Conservation (phyloP, 371 early-diverging fungal species). For the Syncephalastrum monosporum region DNA sequence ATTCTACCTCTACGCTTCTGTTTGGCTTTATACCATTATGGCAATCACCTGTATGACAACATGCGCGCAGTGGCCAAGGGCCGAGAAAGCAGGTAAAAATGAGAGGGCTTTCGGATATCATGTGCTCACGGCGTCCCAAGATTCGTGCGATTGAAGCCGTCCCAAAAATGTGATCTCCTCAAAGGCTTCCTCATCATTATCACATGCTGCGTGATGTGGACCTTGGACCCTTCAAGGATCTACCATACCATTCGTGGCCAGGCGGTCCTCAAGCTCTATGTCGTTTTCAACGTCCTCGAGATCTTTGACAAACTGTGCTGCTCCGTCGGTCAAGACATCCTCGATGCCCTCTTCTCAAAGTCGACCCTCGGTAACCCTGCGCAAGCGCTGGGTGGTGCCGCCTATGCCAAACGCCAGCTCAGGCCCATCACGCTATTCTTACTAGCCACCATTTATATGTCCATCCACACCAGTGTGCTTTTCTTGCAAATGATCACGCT, state of each 20-base stretch:
- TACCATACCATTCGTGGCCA: slow-evolving; percentile 97
- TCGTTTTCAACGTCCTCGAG: slow-evolving; percentile 95
- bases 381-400: slow-evolving; percentile 17
- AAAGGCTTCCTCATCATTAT: slow-evolving; percentile 75
- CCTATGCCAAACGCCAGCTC: slow-evolving; percentile 48
- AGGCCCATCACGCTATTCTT: slow-evolving; percentile 64
- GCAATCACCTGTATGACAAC: slow-evolving; percentile 16
- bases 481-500: slow-evolving; percentile 95
- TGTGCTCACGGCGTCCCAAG: slow-evolving; percentile 9
- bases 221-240: slow-evolving; percentile 83
- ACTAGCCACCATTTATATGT: slow-evolving; percentile 79
- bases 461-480: slow-evolving; percentile 86
- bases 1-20: slow-evolving; percentile 88
- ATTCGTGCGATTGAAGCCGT: slow-evolving; percentile 58
- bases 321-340: slow-evolving; percentile 91
- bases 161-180: slow-evolving; percentile 85
- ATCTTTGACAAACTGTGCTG: slow-evolving; percentile 91
- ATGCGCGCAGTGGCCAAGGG: slow-evolving; percentile 18
- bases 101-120: background rate
- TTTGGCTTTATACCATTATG: slow-evolving; percentile 58
- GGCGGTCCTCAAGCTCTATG: slow-evolving; percentile 93
- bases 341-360: slow-evolving; percentile 87
- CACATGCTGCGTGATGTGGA: slow-evolving; percentile 71
- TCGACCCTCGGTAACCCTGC: slow-evolving; percentile 50
- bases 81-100: slow-evolving; percentile 22